These are phyloP conservation scores for Avena sativa DNA, from an alignment of 176 grass and related monocot genomes.

Conservation along the genomic window DNA sequence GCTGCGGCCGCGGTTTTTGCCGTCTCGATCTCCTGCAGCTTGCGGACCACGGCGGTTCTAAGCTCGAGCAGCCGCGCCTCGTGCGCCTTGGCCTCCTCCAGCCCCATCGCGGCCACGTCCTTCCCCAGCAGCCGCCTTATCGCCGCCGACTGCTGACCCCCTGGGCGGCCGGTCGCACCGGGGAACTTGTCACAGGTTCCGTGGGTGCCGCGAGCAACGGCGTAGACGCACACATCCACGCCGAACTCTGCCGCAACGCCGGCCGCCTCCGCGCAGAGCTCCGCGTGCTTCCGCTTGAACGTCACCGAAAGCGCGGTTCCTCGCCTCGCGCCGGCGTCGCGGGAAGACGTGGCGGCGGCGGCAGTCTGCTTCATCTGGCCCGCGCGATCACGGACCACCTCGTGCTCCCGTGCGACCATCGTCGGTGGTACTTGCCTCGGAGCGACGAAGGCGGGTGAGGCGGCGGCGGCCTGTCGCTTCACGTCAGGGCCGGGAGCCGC, in stretches of 20 bases:
- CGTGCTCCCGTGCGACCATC: no score
- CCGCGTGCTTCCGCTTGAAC: background rate
- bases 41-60: background rate
- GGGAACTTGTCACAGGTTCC: background rate
- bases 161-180: background rate
- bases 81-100: constrained; percentile 1
- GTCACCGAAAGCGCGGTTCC: background rate
- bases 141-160: no score
- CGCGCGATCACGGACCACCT: no score
- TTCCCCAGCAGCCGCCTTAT: no score
- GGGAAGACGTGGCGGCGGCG: background rate
- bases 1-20: background rate
- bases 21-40: background rate
- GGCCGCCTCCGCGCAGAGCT: background rate
- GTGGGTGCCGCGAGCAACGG: background rate
- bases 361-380: background rate
- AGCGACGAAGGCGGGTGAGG: no score
- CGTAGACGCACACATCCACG: background rate
- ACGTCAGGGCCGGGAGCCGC: no score
- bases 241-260: background rate
- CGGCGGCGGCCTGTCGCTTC: no score
- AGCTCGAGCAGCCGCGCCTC: background rate
- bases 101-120: background rate
- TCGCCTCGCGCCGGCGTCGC: no score
- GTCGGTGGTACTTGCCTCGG: no score